Percentiles rank a stretch among this genome's conserved stretches.
Conservation (phyloP, 371 early-diverging fungal genomes). For the Zychaea mexicana region DNA sequence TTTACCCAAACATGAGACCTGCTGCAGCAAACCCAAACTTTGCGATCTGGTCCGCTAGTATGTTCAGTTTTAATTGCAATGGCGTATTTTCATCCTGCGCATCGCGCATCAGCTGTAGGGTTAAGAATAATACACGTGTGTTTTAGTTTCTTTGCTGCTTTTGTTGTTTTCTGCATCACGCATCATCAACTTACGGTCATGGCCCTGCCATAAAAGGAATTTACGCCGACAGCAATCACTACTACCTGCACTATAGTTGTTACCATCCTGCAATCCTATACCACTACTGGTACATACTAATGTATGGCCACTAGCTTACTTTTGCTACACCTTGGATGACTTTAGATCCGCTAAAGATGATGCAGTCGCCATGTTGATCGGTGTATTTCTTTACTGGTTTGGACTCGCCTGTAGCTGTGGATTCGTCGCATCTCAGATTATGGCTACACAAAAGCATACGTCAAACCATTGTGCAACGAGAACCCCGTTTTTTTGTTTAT, state of each 20-base stretch:
- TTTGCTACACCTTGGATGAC: constrained; percentile 71
- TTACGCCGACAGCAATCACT: constrained; percentile 70
- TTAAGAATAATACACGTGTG: not conserved
- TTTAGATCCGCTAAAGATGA: constrained; percentile 76
- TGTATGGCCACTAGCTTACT: no score
- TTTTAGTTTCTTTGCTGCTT: not conserved
- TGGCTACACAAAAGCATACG: constrained; percentile 59
- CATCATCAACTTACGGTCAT: constrained; percentile 22
- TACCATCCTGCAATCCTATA: not conserved
- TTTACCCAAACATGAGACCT: constrained; percentile 54
- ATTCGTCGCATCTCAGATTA: constrained; percentile 83
- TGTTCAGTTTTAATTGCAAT: constrained; percentile 73
- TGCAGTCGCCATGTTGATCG: constrained; percentile 19
- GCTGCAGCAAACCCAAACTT: constrained; percentile 72
- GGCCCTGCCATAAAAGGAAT: constrained; percentile 59
- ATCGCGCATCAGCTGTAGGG: constrained; percentile 38
- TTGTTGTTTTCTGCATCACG: no score
- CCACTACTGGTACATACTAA: no score
- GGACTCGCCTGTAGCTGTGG: constrained; percentile 86
- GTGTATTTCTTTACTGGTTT: constrained; percentile 57
- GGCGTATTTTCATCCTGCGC: constrained; percentile 70
- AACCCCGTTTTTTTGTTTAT: not conserved
- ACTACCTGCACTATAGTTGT: constrained; percentile 44
- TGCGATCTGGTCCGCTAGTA: constrained; percentile 76
- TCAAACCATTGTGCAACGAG: not conserved